phyloP scores from a whole-genome alignment of 1,284 basidiomycete species.

The Austroboletus rostrupii region DNA sequence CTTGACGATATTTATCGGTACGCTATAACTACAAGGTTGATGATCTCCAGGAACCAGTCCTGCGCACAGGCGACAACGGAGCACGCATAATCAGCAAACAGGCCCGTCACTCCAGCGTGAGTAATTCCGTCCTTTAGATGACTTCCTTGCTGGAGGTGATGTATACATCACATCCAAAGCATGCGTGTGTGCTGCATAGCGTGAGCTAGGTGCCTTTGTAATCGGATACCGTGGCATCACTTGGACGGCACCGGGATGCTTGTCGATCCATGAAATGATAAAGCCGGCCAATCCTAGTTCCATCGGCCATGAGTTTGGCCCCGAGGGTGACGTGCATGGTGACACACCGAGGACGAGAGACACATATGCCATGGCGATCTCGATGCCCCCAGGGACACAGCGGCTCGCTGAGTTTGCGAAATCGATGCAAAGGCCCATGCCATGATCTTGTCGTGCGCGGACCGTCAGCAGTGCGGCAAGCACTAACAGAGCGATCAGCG shows the following conservation, averaged over 20 bases:
- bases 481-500: constrained; percentile 12
- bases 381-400: constrained; percentile 15
- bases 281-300: constrained; percentile 20
- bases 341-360: constrained; percentile 18
- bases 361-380: constrained; percentile 23
- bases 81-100: constrained; percentile 10
- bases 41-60: constrained; percentile 13
- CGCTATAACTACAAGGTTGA: background rate
- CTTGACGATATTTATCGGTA: background rate
- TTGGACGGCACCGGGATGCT: constrained; percentile 20
- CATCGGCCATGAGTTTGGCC: background rate
- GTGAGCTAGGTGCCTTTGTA: constrained; percentile 32
- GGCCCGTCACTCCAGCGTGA: constrained; percentile 26
- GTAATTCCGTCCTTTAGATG: constrained; percentile 6
- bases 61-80: background rate
- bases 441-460: constrained; percentile 12
- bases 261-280: constrained; percentile 29
- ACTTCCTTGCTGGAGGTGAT: constrained; percentile 9
- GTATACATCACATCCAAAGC: constrained; percentile 23
- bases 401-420: constrained; percentile 11
- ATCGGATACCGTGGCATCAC: constrained; percentile 23
- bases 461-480: constrained; percentile 16
- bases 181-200: constrained; percentile 19
- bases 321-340: background rate
- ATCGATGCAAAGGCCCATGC: constrained; percentile 19